A percentile compares a stretch with the other conserved stretches of the same genome.
Evolutionary conservation across 139 green algal species (phyloP).

Genomic region (Chlamydomonas eustigma): DNA sequence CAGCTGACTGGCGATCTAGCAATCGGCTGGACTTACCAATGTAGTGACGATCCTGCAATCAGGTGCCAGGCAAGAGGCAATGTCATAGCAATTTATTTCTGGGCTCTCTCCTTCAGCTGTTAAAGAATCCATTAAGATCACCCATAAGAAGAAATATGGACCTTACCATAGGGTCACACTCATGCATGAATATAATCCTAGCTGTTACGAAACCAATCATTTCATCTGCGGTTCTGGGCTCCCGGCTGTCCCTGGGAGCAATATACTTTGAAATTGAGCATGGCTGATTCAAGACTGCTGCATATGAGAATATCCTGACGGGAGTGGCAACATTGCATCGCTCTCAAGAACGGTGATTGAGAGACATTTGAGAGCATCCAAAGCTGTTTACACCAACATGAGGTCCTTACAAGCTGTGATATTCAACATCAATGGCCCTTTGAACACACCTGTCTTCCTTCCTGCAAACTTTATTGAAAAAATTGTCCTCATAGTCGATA

Average conservation of each 20-base stretch:
- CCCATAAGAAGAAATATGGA: too few species aligned
- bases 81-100: not conserved
- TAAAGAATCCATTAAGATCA: too few species aligned
- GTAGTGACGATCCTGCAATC: conserved; percentile 32
- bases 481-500: conserved; percentile 8
- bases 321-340: not conserved
- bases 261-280: too few species aligned
- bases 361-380: too few species aligned
- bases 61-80: not conserved
- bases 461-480: not conserved
- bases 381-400: too few species aligned
- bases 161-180: conserved; percentile 39
- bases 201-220: conserved; percentile 51
- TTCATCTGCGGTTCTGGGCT: too few species aligned
- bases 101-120: too few species aligned
- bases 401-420: too few species aligned
- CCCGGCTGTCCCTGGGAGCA: too few species aligned
- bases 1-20: conserved; percentile 23
- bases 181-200: conserved; percentile 32
- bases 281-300: conserved; percentile 21
- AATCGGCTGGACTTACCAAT: conserved; percentile 23
- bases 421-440: too few species aligned
- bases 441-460: conserved; percentile 3
- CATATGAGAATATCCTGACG: conserved; percentile 37
- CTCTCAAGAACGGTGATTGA: too few species aligned